phyloP scores from a whole-genome alignment of 768 basidiomycete genomes.

The Naganishia vishniacii region DNA sequence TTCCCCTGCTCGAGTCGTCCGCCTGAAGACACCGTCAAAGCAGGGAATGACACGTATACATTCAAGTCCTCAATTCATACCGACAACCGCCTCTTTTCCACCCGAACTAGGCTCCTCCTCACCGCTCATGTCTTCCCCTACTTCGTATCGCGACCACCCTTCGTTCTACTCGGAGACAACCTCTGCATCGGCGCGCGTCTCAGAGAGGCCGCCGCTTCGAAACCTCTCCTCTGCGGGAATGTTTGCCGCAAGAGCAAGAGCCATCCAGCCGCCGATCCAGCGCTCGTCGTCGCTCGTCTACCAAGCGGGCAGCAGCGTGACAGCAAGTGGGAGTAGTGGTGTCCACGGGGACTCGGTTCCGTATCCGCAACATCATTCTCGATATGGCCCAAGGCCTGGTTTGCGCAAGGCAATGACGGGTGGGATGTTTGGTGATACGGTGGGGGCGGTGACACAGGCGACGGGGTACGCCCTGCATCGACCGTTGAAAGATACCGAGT shows the following conservation, averaged over 20 bases:
- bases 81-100: background rate
- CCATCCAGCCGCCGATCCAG: constrained; percentile 6
- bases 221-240: background rate
- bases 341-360: background rate
- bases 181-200: no score
- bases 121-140: constrained; percentile 12
- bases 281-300: background rate
- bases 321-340: background rate
- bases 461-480: background rate
- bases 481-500: background rate
- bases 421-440: background rate
- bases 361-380: background rate
- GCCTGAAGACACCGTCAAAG: constrained; percentile 13
- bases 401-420: background rate
- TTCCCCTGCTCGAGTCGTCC: no score
- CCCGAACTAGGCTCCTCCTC: background rate
- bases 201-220: no score
- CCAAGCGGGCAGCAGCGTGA: background rate
- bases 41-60: background rate
- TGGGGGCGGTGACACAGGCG: no score
- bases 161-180: no score
- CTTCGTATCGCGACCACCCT: background rate
- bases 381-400: constrained; percentile 12
- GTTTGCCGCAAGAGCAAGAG: constrained; percentile 6
- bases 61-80: background rate